These are phyloP conservation scores for Rhododendron ferrugineum DNA, from an alignment of 148 eudicot genomes.

Conservation along the genomic window DNA sequence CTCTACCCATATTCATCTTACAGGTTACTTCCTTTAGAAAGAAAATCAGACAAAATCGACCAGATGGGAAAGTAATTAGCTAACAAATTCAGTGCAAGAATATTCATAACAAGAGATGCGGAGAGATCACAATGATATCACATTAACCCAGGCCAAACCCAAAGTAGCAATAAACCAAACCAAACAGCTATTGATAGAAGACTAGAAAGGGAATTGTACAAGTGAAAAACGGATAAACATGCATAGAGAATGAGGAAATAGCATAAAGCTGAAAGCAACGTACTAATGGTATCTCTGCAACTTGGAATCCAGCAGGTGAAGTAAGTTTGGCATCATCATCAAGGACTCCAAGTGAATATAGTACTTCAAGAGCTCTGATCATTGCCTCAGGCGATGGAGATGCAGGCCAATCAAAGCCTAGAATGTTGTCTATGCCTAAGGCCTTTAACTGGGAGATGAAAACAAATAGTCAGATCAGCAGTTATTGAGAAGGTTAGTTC, in stretches of 20 bases:
- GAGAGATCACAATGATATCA: neutral
- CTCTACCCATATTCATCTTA: neutral
- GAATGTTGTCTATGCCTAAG: constrained; percentile 89
- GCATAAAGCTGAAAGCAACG: constrained; percentile 12
- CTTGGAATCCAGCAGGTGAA: constrained; percentile 91
- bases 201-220: neutral
- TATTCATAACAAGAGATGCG: neutral
- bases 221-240: neutral
- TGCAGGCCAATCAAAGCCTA: constrained; percentile 96
- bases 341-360: constrained; percentile 88
- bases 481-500: neutral
- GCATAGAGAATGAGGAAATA: neutral
- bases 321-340: constrained; percentile 99
- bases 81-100: neutral
- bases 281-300: constrained; percentile 97
- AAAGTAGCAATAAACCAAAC: neutral
- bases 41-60: neutral
- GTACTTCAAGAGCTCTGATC: constrained; percentile 95
- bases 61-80: neutral
- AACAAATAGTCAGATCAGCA: constrained; percentile 10
- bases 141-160: neutral
- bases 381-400: constrained; percentile 97
- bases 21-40: neutral
- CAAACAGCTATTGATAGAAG: neutral
- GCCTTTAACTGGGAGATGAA: constrained; percentile 72